Base-by-base conservation (phyloP, 108 stramenopile species). In the Fragilaria crotonensis region DNA sequence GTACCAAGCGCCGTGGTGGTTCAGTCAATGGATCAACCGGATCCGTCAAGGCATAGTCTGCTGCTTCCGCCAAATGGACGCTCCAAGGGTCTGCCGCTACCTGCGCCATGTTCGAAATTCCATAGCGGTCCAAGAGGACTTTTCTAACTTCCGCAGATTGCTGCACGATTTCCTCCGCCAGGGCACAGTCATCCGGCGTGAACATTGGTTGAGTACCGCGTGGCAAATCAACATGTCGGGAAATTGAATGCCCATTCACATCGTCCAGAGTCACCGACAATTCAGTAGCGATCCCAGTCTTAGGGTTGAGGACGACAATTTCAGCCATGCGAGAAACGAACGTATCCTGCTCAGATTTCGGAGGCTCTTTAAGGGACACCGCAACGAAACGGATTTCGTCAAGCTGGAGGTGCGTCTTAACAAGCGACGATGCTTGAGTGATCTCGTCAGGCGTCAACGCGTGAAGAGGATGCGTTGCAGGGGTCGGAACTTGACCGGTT, bases 61-160 rank as follows among this genome's bases (percentile, higher is more conserved):
- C 71, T 9, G 64, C 59, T 21, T 33, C 36, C 0, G 81, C 78
- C 29, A 84, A 45, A 57, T 85, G 78, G 2, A 81, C 71, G 33
- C 72, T 74, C 84, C 84, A 85, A 0, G 84, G 81, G 67, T 85
- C 84, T 45, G 60, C 60, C 0, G 76, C 81, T 5, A 85, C 76
- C 7, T 60, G 33, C 2, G 63, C 44, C 48, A 77, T 57, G 60
- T 77, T 70, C 9, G 50, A 48, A 26, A 83, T 79, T 4, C 64
- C 73, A 55, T 83, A 83, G 5, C 79, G 64, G 26, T 79, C 76
- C 33, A 54, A 29, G 45, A 84, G 30, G 29, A 60, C 56, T 14
- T n/a, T 30, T 27, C 48, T 48, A 3, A 84, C 65, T 36, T 73
- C 48, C 3, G 58, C 23, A 7, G 71, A 75, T 3, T 45, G 44